Base-by-base conservation (phyloP, 768 basidiomycete species). In the Rhizopogon salebrosus region DNA sequence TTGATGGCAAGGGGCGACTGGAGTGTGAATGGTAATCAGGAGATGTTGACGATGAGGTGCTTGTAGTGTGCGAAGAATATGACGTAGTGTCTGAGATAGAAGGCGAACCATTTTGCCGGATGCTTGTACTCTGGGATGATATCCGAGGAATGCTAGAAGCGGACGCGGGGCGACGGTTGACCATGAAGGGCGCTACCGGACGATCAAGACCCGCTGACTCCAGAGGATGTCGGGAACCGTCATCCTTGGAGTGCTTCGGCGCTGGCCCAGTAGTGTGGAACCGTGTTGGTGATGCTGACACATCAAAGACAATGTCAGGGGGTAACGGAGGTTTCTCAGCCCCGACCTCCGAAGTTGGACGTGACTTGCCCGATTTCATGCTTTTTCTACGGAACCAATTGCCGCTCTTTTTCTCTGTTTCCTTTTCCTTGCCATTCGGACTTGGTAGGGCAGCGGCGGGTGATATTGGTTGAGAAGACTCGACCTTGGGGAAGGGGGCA, bases 361-460 rank as follows among this genome's bases (percentile, higher is more conserved):
- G 69, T 37, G 57, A 29, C 51, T 56, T 67, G 46, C 26, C 38
- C 3, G 35, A 57, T 38, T 46, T 70, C 48, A 60, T 37, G 10
- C 67, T 62, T 40, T 57, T 59, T 42, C 62, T 53, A 43, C 65
- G 71, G 41, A 70, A 56, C 71, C 71, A 69, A 6, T 55, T 37
- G 53, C 61, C 60, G 53, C 60, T 36, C 57, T 76, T 77, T 51
- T 72, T 72, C 39, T 72, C 76, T 59, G 72, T 58, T 58, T 77
- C 73, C 73, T 61, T 72, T 49, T 63, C 66, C 49, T 60, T 65
- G 29, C 51, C 63, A 54, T 51, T 55, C 18, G 45, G 45, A 22
- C 20, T 46, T 36, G 53, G 43, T 41, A 70, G 61, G 56, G 69
- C 62, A 56, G 67, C 59, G 31, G 66, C 60, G 56, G 74, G 57